Evolutionary conservation across 805 yeast species (phyloP), one percentile per base, ranked within the genome.

Genomic region (Candida taoyuanica): DNA sequence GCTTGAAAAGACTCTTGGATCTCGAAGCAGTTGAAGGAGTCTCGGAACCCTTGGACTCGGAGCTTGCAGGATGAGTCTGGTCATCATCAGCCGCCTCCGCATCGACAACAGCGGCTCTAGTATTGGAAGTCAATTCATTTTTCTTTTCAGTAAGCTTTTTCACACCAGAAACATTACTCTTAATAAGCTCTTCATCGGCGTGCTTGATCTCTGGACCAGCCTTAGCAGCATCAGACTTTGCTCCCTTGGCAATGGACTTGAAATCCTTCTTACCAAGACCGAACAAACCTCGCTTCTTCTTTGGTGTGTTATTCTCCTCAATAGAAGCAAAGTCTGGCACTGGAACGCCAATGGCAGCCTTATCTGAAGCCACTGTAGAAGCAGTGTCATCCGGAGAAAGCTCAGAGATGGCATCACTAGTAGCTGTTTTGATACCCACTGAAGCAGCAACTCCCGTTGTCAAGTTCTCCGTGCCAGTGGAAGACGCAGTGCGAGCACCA

Each of bases 141-240:
- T 42, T 37, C 17, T 30, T 31, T 16, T 29, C 20, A 24, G 34
- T 39, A 5, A 29, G 16, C 18, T 29, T 29, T 14, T 28, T 29
- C 12, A 40, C 40, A 39, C 47, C 52, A 56, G 60, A 52, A 13
- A 33, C 15, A 11, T 47, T 49, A 23, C 56, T 50, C 34, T 49
- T 53, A 13, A 48, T 45, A 5, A 53, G 25, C 27, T 34, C 42
- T 7, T 25, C 29, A 11, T 44, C 44, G 17, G 39, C 26, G 8
- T 33, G 17, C 7, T 62, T 59, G 21, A 53, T 40, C 17, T 55
- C 56, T 12, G 59, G 59, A 25, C 37, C 37, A 20, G 52, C 42
- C 17, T 56, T 57, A 8, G 58, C 56, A 26, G 37, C 42, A 29
- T 40, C 47, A 13, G 39, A 21, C 29, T 31, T 31, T 3, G 30